Evolutionary conservation across 495 filamentous ascomycete genomes (phyloP).

Genomic region (Aspergillus sclerotiicarbonarius): DNA sequence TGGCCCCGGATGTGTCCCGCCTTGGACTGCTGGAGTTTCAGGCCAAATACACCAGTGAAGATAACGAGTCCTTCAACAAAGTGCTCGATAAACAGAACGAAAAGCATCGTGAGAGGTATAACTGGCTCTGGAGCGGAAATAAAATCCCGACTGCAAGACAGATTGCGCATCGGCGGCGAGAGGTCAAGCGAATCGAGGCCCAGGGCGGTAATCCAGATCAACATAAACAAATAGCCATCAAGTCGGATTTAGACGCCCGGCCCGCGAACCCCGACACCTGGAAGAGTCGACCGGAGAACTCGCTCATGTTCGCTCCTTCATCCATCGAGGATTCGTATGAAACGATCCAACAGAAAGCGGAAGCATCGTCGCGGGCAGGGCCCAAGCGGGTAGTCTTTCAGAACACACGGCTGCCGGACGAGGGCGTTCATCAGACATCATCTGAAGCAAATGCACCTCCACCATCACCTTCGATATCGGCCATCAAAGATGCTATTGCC

Average conservation of each 20-base stretch:
- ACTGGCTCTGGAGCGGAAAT: constrained; percentile 85
- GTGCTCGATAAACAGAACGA: constrained; percentile 88
- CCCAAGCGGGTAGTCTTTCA: constrained; percentile 77
- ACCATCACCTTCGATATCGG: constrained; percentile 77
- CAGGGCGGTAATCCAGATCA: constrained; percentile 26
- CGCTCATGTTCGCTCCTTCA: constrained; percentile 79
- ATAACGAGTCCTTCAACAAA: constrained; percentile 94
- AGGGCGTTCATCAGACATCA: constrained; percentile 28
- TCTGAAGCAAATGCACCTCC: constrained; percentile 44
- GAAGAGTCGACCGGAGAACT: constrained; percentile 72
- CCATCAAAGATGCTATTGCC: constrained; percentile 82
- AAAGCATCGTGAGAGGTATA: constrained; percentile 75
- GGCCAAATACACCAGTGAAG: constrained; percentile 90
- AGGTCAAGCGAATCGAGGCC: constrained; percentile 58
- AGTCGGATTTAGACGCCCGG: constrained; percentile 60
- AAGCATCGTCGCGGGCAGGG: constrained; percentile 67
- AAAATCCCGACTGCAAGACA: constrained; percentile 85
- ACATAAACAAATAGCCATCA: constrained; percentile 47
- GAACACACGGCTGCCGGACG: constrained; percentile 68
- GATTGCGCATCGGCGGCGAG: constrained; percentile 71
- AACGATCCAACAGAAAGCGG: constrained; percentile 64
- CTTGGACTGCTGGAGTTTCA: constrained; percentile 85
- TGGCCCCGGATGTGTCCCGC: constrained; percentile 65
- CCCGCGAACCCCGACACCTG: constrained; percentile 78
- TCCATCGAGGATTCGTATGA: constrained; percentile 64